These are phyloP conservation scores for Zostera marina DNA, from an alignment of 116 monocot species.

Conservation along the genomic window DNA sequence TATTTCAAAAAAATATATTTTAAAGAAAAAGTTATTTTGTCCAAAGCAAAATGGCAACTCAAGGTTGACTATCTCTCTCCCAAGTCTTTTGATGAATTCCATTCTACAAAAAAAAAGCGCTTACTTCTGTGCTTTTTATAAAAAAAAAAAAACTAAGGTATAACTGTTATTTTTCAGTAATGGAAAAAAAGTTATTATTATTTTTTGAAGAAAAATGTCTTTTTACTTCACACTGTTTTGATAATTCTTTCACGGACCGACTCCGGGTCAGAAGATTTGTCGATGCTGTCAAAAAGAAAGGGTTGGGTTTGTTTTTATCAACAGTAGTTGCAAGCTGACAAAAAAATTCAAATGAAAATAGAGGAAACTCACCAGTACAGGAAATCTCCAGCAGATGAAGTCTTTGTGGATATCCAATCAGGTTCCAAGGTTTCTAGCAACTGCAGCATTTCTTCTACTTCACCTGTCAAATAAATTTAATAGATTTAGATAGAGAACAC, in stretches of 20 bases:
- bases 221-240: conserved; percentile 25
- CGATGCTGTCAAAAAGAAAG: conserved; percentile 21
- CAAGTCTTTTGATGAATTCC: too few relatives aligned
- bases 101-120: too few relatives aligned
- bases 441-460: conserved; percentile 57
- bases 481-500: neutral
- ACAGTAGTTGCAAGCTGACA: neutral
- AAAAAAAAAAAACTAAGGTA: too few relatives aligned
- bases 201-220: too few relatives aligned
- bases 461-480: conserved; percentile 27
- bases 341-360: neutral
- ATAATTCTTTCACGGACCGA: conserved; percentile 30
- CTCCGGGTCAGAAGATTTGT: conserved; percentile 24
- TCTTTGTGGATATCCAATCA: conserved; percentile 52
- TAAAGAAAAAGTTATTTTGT: too few relatives aligned
- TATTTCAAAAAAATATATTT: too few relatives aligned
- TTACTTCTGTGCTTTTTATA: too few relatives aligned
- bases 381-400: conserved; percentile 33
- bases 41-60: too few relatives aligned
- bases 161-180: too few relatives aligned
- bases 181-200: too few relatives aligned
- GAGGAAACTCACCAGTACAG: conserved; percentile 40
- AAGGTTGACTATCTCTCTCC: too few relatives aligned
- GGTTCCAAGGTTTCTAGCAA: conserved; percentile 59
- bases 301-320: neutral